Base-by-base conservation (phyloP, 2,329 filamentous ascomycete genomes). In the Grosmannia huntii region DNA sequence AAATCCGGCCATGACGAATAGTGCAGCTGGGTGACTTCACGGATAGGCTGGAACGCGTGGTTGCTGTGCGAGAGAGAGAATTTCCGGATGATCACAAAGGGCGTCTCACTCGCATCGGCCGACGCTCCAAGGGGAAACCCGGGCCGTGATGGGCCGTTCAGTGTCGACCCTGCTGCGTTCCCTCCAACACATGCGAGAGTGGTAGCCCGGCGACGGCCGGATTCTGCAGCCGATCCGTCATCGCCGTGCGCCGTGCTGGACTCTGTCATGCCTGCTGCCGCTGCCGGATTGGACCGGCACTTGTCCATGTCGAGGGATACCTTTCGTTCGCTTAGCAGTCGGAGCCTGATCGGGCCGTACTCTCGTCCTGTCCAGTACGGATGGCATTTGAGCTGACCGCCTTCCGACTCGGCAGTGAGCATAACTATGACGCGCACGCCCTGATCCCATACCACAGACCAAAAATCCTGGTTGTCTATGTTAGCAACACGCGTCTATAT, bases 1-100 rank as follows among this genome's bases (percentile, higher is more conserved):
- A 97, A 96, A 67, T 99, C 94, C 0, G 94, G 94, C 94, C 94
- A 99, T n/a, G 87, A 85, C 0, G 90, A 84, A 69, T 96, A 97
- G 68, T 97, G 91, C 16, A 99, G 75, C 65, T 99, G 94, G 0
- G 91, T 96, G 61, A 99, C 86, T 70, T 97, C 91, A 27, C 92
- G 87, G 64, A 96, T 86, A 0, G 90, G 88, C 23, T 84, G 82
- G 67, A 96, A 96, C 0, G 92, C 91, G 59, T 87, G 81, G 1
- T 81, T 76, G 2, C 83, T 75, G 68, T 97, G 89, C 1, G 84
- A 85, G 31, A 99, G 74, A 0, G 88, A 86, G 66, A 97, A 94
- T 68, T 94, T 94, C 52, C 94, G 86, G 48, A 97, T 83, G 54
- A 87, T 84, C 56, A 95, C 89, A 67, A 85, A 86, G 1, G 90